Evolutionary conservation across 768 basidiomycete species (phyloP), one percentile per base, ranked within the genome.

Genomic region (Trametes gibbosa): DNA sequence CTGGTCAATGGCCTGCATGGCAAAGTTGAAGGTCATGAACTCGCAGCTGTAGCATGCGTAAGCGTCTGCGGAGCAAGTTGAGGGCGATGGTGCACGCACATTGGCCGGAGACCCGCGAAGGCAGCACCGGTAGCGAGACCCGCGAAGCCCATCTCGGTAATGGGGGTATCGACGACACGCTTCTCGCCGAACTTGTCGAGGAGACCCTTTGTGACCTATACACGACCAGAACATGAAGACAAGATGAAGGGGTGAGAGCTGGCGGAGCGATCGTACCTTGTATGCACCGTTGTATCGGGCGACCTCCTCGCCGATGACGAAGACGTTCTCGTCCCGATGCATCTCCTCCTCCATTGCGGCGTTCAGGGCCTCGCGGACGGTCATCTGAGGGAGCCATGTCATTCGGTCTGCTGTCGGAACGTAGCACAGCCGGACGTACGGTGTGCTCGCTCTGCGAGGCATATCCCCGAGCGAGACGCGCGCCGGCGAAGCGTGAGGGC

Each of bases 21-120:
- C 96, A 73, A 99, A 98, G 82, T 99, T 98, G 82, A 96, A 98
- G 16, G 96, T 98, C 96, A 98, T 98, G 81, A 98, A 99, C 80
- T 98, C 96, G 83, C 95, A 98, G 69, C 92, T 94, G 32, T 34
- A 27, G 40, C 39, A 29, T 41, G 29, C 65, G 24, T 63, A 59
- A 54, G 52, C 37, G 40, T 52, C 19, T 24, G 17, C 10, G 5
- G 13, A 10, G 12, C 7, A 21, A 47, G 1, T 10, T 14, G 12
- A 41, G n/a, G 0, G 13, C 17, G 17, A 68, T 85, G 58, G n/a
- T 39, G 54, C 19, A 67, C 86, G 59, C 72, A 91, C 91, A 99
- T 82, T 61, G 97, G 97, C 66, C 95, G 84, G 56, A 99, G 85
- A 69, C 97, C 97, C 68, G 93, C 86, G 35, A 98, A 83, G 46